phyloP scores from a whole-genome alignment of 2,329 filamentous ascomycete genomes.

The Colletotrichum kahawae region DNA sequence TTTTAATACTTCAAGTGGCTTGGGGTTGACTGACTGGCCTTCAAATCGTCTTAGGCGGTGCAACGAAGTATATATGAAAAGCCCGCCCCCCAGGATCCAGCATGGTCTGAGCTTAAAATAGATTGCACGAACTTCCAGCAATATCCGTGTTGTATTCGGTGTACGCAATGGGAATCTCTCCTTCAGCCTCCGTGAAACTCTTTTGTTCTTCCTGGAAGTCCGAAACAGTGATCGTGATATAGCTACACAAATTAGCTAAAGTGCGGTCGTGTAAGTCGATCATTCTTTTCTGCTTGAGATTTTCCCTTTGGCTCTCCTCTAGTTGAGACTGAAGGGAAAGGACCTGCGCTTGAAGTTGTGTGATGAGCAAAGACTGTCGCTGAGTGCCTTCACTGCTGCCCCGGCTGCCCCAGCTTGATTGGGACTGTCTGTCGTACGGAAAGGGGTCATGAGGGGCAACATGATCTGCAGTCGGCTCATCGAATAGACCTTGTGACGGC shows the following conservation, averaged over 20 bases:
- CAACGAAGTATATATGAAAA: not conserved
- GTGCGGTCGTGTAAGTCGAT: not conserved
- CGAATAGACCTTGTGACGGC: not conserved
- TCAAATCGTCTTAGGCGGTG: accelerated
- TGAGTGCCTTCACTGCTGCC: not conserved
- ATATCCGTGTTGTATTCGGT: not conserved
- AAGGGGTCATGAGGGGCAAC: not conserved
- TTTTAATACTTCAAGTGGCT: not conserved
- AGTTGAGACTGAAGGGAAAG: not conserved
- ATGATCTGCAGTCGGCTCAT: not conserved
- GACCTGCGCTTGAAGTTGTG: not conserved
- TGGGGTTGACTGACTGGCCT: not conserved
- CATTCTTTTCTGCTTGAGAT: not conserved
- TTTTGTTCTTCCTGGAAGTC: not conserved
- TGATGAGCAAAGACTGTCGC: not conserved
- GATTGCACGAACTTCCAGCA: not conserved
- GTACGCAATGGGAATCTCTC: not conserved
- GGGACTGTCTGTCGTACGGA: not conserved
- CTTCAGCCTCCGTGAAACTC: not conserved
- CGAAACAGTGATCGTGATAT: not conserved
- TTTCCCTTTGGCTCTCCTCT: not conserved
- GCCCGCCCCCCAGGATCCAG: not conserved
- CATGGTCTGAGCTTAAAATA: not conserved
- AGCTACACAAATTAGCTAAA: not conserved
- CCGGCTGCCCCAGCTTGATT: not conserved